Evolutionary conservation across 371 early-diverging fungal genomes (phyloP).

Genomic region (Funneliformis caledonium): DNA sequence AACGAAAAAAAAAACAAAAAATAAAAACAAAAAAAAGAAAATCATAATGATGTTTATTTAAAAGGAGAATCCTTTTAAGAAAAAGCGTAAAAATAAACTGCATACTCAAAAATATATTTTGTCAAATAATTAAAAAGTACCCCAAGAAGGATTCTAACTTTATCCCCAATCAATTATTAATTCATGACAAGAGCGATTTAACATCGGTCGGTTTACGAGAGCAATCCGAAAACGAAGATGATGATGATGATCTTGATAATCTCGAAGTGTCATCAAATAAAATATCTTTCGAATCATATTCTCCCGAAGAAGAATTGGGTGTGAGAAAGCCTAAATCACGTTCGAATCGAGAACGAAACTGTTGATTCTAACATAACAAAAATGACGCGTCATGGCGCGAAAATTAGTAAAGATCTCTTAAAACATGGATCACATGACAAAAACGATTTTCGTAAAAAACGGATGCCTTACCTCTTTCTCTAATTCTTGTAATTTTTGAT

Average conservation of each 20-base stretch:
- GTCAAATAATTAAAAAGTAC: too few species aligned
- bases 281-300: conserved; percentile 12
- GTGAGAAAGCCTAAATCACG: not conserved
- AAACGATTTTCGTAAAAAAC: not conserved
- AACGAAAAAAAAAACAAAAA: too few species aligned
- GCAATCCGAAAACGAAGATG: not conserved
- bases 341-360: conserved; percentile 11
- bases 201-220: conserved; percentile 17
- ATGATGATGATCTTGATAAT: conserved; percentile 17
- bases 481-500: conserved; percentile 31
- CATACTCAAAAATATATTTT: too few species aligned
- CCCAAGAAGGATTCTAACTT: too few species aligned
- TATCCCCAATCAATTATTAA: too few species aligned
- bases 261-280: not conserved
- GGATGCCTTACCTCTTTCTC: conserved; percentile 40
- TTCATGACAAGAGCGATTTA: conserved; percentile 27
- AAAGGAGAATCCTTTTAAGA: too few species aligned
- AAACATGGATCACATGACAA: not conserved
- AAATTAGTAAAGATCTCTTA: not conserved
- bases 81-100: too few species aligned
- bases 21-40: too few species aligned
- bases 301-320: conserved; percentile 25
- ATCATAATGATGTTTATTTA: too few species aligned
- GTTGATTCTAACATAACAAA: not conserved
- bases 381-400: not conserved